Percentiles rank a stretch among this genome's conserved stretches.
Evolutionary conservation across 805 yeast species (phyloP).

Genomic region (Pichia nanzhaoensis): DNA sequence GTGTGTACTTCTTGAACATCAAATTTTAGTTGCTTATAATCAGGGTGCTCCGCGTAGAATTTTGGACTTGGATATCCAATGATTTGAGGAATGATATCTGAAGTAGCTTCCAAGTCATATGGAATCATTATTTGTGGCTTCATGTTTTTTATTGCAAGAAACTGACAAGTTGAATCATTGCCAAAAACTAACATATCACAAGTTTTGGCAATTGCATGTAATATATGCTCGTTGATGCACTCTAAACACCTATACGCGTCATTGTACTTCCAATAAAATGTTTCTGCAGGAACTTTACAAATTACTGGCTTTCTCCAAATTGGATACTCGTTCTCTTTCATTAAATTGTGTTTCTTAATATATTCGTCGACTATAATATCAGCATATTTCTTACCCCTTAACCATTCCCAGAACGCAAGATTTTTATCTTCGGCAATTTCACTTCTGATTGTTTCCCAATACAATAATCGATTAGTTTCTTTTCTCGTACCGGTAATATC

Average conservation of each 20-base stretch:
- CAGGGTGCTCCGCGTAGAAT: not conserved
- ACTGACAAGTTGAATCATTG: not conserved
- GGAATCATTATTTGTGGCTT: not conserved
- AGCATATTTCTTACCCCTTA: constrained; percentile 4
- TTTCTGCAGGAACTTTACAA: constrained; percentile 1
- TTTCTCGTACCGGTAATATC: constrained; percentile 7
- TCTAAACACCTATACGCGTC: not conserved
- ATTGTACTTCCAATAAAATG: constrained; percentile 6
- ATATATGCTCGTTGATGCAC: constrained; percentile 5
- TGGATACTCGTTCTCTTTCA: constrained; percentile 1
- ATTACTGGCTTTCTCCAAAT: constrained; percentile 8
- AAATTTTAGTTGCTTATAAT: not conserved
- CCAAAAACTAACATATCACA: constrained; percentile 10
- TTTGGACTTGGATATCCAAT: not conserved
- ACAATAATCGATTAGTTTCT: not conserved
- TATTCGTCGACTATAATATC: constrained; percentile 2
- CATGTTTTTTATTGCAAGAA: not conserved
- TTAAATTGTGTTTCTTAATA: not conserved
- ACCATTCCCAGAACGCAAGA: constrained; percentile 2
- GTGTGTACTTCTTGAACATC: not conserved
- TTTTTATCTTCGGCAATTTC: not conserved
- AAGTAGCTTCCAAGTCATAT: not conserved
- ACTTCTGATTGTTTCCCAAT: constrained; percentile 1
- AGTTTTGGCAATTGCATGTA: not conserved
- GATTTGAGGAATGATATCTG: not conserved